Evolutionary conservation across 306 rosid genomes (phyloP), one percentile per base, ranked within the genome.

Genomic region (Canavalia gladiata): DNA sequence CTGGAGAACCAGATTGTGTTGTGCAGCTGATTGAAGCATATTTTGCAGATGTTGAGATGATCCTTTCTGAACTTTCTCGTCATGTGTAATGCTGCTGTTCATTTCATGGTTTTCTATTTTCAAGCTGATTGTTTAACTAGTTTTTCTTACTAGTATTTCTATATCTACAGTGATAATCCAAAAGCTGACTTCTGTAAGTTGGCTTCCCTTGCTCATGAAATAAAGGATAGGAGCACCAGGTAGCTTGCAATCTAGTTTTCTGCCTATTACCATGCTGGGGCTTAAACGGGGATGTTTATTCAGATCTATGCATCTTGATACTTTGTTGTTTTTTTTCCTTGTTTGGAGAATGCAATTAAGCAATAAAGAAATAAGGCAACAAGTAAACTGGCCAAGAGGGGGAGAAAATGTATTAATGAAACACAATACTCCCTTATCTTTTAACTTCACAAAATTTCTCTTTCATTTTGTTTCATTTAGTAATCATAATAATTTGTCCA

Each of bases 211-310:
- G 90, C 79, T 72, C 83, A 34, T 25, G 80, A 78, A 74, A 35
- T 87, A 75, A 84, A 86, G 75, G 80, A 85, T 45, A 83, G 76
- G 76, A 92, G 95, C 77, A 29, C 72, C 12, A 67, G 94, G 97
- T 92, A 88, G 35, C 39, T 66, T 81, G 9, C 6, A 33, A 58
- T 18, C n/a, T 80, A 18, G 25, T 18, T 18, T 18, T 18, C 76
- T 13, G 42, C 50, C 45, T 29, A 60, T 75, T 77, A 25, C 41
- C 35, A 43, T 41, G 30, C 13, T 50, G 18, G 64, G 34, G 12
- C 18, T 54, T 81, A 51, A 54, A 31, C 12, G 5, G 8, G 57
- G 52, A 10, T 31, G 18, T 4, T 57, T 69, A 62, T 64, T 69
- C 28, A 37, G 18, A 41, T 76, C 11, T 50, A 29, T 46, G 6